Evolutionary conservation across 2,329 filamentous ascomycete genomes (phyloP).

Genomic region (Fusarium mexicanum): DNA sequence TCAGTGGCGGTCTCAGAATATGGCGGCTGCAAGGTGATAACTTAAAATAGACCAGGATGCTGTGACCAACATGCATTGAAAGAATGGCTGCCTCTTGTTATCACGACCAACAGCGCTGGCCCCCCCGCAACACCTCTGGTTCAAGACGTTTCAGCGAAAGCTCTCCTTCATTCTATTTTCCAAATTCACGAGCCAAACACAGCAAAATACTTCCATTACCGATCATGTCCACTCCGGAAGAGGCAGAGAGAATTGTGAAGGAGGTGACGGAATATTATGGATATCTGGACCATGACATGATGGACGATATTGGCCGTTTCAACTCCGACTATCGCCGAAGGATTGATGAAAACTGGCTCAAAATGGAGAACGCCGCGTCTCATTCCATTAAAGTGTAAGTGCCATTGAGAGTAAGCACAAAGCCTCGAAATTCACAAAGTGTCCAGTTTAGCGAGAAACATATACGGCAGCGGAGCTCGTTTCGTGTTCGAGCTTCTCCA

Average conservation of each 20-base stretch:
- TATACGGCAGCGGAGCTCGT: conserved; percentile 29
- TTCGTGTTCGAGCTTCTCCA: conserved; percentile 38
- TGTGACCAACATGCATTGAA: conserved; percentile 24
- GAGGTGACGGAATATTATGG: conserved; percentile 19
- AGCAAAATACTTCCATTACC: neutral
- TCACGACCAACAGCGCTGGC: neutral
- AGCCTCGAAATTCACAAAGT: neutral
- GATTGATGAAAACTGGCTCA: conserved; percentile 31
- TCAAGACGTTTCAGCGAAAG: accelerated
- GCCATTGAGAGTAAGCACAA: too few species aligned
- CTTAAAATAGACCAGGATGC: neutral
- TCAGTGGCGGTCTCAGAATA: neutral
- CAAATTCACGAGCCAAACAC: neutral
- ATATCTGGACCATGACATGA: conserved; percentile 22
- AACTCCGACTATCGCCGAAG: conserved; percentile 24
- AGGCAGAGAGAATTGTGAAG: conserved; percentile 23
- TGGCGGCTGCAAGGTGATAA: neutral
- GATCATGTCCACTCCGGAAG: conserved; percentile 18
- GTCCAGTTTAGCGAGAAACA: conserved; percentile 21
- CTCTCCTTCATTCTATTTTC: neutral
- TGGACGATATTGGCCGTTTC: conserved; percentile 24
- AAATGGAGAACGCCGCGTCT: conserved; percentile 17
- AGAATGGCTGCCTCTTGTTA: neutral
- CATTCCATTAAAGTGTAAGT: conserved; percentile 29
- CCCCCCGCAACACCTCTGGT: neutral